Evolutionary conservation across 2,329 filamentous ascomycete species (phyloP).

Genomic region (Cordyceps tenuipes): DNA sequence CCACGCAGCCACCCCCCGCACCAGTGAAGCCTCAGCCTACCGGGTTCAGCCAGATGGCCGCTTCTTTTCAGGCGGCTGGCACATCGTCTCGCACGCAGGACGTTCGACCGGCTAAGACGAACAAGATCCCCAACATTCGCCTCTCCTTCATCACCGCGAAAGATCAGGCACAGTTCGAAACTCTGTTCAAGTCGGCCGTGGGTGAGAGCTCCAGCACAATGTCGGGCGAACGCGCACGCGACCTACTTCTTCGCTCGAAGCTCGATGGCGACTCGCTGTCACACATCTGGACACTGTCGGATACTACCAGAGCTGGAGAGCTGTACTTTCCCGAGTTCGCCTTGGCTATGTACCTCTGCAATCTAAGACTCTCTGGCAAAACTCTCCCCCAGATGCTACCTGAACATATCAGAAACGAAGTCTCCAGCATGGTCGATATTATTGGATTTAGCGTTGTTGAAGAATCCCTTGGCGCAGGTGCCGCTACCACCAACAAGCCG

Average conservation of each 20-base stretch:
- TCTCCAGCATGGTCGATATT: slow-evolving; percentile 99
- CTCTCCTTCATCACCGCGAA: slow-evolving; percentile 92
- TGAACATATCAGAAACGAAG: slow-evolving; percentile 86
- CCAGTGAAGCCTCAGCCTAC: slow-evolving; percentile 59
- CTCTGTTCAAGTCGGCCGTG: slow-evolving; percentile 91
- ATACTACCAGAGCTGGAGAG: slow-evolving; percentile 93
- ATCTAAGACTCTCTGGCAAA: slow-evolving; percentile 83
- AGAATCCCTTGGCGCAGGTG: slow-evolving; percentile 46
- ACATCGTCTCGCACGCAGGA: slow-evolving; percentile 36
- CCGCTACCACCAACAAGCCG: slow-evolving; percentile 54
- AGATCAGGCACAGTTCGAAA: slow-evolving; percentile 96
- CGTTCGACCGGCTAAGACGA: slow-evolving; percentile 43
- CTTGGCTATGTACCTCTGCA: slow-evolving; percentile 96
- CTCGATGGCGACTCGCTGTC: slow-evolving; percentile 80
- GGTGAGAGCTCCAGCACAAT: slow-evolving; percentile 77
- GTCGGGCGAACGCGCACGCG: slow-evolving; percentile 85
- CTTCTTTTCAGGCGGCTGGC: slow-evolving; percentile 49
- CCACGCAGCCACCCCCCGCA: slow-evolving; percentile 45
- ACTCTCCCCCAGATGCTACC: slow-evolving; percentile 66
- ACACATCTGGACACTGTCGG: slow-evolving; percentile 90
- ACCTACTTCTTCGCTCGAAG: slow-evolving; percentile 80
- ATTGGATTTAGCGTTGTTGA: slow-evolving; percentile 92
- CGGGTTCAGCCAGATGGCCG: slow-evolving; percentile 58
- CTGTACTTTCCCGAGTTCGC: slow-evolving; percentile 97
- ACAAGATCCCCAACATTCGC: slow-evolving; percentile 86